These are phyloP conservation scores for Cyberlindnera americana DNA, from an alignment of 805 yeast genomes.

Conservation along the genomic window DNA sequence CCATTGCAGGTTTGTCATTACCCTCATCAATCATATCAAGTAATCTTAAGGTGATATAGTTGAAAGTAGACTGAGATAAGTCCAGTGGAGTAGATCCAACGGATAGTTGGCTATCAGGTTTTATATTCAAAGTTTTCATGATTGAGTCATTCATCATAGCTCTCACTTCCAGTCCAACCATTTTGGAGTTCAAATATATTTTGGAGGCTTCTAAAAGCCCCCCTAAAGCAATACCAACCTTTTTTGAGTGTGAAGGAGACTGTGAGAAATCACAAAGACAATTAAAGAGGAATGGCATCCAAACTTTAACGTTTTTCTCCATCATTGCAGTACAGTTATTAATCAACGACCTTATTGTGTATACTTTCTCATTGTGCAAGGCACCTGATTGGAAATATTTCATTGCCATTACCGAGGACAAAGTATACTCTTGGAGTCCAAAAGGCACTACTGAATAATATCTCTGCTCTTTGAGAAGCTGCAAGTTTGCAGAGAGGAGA, in stretches of 20 bases:
- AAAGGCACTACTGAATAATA: slow-evolving; percentile 8
- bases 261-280: slow-evolving; percentile 19
- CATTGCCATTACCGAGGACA: slow-evolving; percentile 23
- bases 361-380: slow-evolving; percentile 21
- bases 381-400: slow-evolving; percentile 23
- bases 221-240: slow-evolving; percentile 6
- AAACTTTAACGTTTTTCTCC: slow-evolving; percentile 27
- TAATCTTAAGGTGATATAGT: slow-evolving; percentile 10
- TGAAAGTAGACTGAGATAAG: slow-evolving; percentile 6
- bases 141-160: slow-evolving; percentile 8
- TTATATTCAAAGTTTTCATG: slow-evolving; percentile 10
- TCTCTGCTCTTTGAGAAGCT: slow-evolving; percentile 25
- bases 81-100: slow-evolving; percentile 16
- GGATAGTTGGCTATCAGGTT: slow-evolving; percentile 4
- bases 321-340: slow-evolving; percentile 20
- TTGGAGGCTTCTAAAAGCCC: slow-evolving; percentile 20
- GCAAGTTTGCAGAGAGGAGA: slow-evolving; percentile 24
- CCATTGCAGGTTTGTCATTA: slow-evolving; percentile 13
- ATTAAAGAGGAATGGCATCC: slow-evolving; percentile 22
- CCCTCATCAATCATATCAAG: slow-evolving; percentile 3
- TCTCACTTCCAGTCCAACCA: slow-evolving; percentile 20
- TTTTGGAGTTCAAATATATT: slow-evolving; percentile 16
- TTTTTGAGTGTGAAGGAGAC: slow-evolving; percentile 12
- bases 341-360: slow-evolving; percentile 21
- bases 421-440: slow-evolving; percentile 18